A percentile compares a stretch with the other conserved stretches of the same genome.
Evolutionary conservation across 345 rosid genomes (phyloP).

Genomic region (Acer campestre): DNA sequence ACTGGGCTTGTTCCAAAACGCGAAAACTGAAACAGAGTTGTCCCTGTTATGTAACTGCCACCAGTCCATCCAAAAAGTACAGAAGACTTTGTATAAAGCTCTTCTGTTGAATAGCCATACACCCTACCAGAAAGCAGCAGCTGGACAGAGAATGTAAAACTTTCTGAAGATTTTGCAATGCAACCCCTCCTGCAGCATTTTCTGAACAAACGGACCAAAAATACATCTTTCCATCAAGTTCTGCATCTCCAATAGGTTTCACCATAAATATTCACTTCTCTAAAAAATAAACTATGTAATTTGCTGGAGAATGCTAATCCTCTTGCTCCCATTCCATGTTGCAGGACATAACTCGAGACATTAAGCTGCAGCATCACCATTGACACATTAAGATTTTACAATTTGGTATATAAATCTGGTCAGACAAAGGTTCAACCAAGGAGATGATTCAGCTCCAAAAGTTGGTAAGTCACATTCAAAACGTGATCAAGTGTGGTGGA

Average conservation of each 20-base stretch:
- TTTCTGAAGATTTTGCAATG: background rate
- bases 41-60: background rate
- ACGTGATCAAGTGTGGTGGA: background rate
- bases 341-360: background rate
- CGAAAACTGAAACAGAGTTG: background rate
- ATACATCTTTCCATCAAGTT: background rate
- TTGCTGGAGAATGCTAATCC: background rate
- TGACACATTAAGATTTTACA: constrained; percentile 5
- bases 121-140: background rate
- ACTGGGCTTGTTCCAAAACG: background rate
- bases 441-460: background rate
- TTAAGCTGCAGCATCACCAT: constrained; percentile 13
- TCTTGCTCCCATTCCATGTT: background rate
- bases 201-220: background rate
- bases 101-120: background rate
- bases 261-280: background rate
- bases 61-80: background rate
- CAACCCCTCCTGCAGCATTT: background rate
- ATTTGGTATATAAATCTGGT: background rate
- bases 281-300: background rate
- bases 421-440: background rate
- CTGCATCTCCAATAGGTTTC: background rate
- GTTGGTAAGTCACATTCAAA: background rate
- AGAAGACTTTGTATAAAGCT: no score
- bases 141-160: background rate